Percentiles rank a stretch among this genome's conserved stretches.
Conservation (phyloP, 305 asterid species). For the Rubia balearica region DNA sequence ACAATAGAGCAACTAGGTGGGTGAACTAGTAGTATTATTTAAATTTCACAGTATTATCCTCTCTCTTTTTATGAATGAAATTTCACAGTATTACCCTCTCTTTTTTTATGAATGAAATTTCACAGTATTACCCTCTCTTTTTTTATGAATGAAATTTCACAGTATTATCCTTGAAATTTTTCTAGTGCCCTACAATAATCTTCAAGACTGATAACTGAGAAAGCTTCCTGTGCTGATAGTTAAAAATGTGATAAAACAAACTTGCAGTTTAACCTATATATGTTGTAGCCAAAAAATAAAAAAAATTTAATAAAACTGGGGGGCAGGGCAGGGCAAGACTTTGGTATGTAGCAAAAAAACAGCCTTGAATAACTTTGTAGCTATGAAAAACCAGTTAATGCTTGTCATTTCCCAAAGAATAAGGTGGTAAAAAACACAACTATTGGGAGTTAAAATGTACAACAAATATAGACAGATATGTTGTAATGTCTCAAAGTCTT, state of each 20-base stretch:
- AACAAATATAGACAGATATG: not conserved
- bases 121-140: not conserved
- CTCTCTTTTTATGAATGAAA: too few species aligned
- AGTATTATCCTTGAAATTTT: not conserved
- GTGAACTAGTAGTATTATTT: not conserved
- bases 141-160: too few species aligned
- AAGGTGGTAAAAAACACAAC: not conserved
- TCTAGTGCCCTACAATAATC: not conserved
- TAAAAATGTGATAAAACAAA: not conserved
- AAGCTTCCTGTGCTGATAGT: not conserved
- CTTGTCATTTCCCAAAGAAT: not conserved
- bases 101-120: too few species aligned
- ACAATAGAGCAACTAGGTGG: not conserved
- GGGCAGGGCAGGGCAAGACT: not conserved
- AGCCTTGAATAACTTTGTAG: not conserved
- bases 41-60: not conserved
- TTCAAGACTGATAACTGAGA: not conserved
- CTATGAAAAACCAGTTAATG: not conserved
- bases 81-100: too few species aligned
- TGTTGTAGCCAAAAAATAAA: not conserved
- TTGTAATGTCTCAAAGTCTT: slow-evolving; percentile 27
- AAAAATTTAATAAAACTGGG: not conserved
- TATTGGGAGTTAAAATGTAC: not conserved
- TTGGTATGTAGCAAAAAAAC: not conserved
- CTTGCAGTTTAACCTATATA: not conserved